Conservation (phyloP, 805 yeast genomes). For the Groenewaldozyma salmanticensis region DNA sequence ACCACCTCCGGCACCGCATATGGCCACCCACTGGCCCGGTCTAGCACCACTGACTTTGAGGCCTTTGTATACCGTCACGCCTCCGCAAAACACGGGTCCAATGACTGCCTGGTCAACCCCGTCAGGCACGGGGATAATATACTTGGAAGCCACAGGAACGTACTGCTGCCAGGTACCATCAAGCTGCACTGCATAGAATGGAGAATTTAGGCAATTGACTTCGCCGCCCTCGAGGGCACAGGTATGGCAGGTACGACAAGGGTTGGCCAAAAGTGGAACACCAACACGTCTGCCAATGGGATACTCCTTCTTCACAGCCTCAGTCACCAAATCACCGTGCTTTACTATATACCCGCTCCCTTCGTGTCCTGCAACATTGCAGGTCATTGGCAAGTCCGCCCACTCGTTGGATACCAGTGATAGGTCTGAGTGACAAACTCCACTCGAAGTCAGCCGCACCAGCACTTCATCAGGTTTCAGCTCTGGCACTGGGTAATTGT, state of each 20-base stretch:
- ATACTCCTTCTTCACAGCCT: slow-evolving; percentile 3
- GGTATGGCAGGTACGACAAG: slow-evolving; percentile 18
- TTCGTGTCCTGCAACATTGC: slow-evolving; percentile 25
- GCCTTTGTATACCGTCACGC: slow-evolving; percentile 54
- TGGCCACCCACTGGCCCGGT: slow-evolving; percentile 50
- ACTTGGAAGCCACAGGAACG: slow-evolving; percentile 37
- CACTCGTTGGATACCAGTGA: slow-evolving; percentile 33
- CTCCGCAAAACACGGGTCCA: slow-evolving; percentile 52
- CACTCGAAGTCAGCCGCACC: slow-evolving; percentile 29
- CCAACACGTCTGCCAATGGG: slow-evolving; percentile 21
- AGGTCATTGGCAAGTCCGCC: slow-evolving; percentile 15
- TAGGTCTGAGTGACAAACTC: slow-evolving; percentile 37
- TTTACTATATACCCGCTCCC: slow-evolving; percentile 24
- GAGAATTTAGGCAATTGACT: slow-evolving; percentile 50
- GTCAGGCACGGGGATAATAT: slow-evolving; percentile 34
- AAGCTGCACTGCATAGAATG: slow-evolving; percentile 65
- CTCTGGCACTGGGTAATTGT: slow-evolving; percentile 27
- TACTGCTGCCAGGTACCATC: slow-evolving; percentile 44
- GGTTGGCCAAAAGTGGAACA: slow-evolving; percentile 17
- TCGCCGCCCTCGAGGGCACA: slow-evolving; percentile 30
- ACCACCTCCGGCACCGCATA: slow-evolving; percentile 57
- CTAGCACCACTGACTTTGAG: slow-evolving; percentile 40
- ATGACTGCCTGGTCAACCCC: slow-evolving; percentile 23
- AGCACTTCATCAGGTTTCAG: slow-evolving; percentile 20
- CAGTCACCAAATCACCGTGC: slow-evolving; percentile 18